Evolutionary conservation across 108 stramenopile genomes (phyloP).

Genomic region (Aurantiochytrium sp.): DNA sequence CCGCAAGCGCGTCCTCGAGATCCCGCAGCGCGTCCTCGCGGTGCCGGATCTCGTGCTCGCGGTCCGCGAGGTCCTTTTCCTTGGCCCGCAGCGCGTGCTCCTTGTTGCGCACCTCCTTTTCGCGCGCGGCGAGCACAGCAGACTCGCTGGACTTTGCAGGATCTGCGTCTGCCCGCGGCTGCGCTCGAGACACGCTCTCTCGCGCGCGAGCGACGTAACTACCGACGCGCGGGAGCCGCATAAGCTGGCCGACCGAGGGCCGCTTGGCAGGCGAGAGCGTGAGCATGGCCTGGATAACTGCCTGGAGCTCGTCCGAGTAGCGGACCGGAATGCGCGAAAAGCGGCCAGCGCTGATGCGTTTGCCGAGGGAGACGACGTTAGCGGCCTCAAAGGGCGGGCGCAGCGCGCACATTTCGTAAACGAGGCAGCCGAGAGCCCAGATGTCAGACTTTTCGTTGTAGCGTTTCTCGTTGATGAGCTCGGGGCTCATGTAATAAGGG

Average conservation of each 20-base stretch:
- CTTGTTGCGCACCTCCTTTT: background rate
- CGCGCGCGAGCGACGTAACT: background rate
- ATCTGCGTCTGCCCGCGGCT: too few species aligned
- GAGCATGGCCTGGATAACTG: constrained; percentile 39
- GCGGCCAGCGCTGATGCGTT: constrained; percentile 56
- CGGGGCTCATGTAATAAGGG: constrained; percentile 67
- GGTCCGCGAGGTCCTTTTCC: background rate
- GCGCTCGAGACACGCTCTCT: too few species aligned
- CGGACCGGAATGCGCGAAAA: constrained; percentile 49
- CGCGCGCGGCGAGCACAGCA: too few species aligned
- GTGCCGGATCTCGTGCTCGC: background rate
- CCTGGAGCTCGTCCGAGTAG: constrained; percentile 42
- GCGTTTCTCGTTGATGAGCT: constrained; percentile 56
- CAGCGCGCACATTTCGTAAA: constrained; percentile 48
- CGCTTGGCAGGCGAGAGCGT: constrained; percentile 28
- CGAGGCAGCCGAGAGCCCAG: constrained; percentile 43
- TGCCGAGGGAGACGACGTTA: constrained; percentile 56
- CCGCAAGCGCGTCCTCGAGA: background rate
- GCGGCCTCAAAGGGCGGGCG: constrained; percentile 59
- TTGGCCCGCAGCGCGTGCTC: background rate
- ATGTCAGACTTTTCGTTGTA: constrained; percentile 67
- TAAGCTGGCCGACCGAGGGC: constrained; percentile 37
- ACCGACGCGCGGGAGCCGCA: background rate
- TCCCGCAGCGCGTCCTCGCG: background rate
- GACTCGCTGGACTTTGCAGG: too few species aligned